Evolutionary conservation across 805 yeast genomes (phyloP).

Genomic region (Cyberlindnera maclurae): DNA sequence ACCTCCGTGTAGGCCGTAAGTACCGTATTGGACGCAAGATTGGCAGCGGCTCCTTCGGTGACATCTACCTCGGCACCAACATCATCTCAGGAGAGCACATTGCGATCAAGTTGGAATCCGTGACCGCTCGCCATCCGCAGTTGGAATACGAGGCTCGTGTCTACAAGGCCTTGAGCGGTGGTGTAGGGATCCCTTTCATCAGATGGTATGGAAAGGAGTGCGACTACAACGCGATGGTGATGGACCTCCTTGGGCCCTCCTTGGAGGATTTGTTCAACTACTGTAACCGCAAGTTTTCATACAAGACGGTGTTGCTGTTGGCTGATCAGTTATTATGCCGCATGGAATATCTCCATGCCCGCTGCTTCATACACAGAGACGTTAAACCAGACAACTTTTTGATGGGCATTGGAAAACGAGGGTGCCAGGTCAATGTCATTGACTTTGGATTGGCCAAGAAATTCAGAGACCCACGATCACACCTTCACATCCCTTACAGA

Average conservation of each 20-base stretch:
- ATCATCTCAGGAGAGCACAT: slow-evolving; percentile 96
- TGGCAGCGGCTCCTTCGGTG: slow-evolving; percentile 97
- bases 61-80: slow-evolving; percentile 88
- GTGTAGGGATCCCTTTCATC: slow-evolving; percentile 94
- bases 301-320: slow-evolving; percentile 83
- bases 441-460: slow-evolving; percentile 95
- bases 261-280: slow-evolving; percentile 93
- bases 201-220: slow-evolving; percentile 97
- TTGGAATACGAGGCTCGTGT: slow-evolving; percentile 95
- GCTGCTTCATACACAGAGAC: slow-evolving; percentile 94
- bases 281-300: slow-evolving; percentile 88
- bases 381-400: slow-evolving; percentile 92
- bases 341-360: slow-evolving; percentile 90
- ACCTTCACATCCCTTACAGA: slow-evolving; percentile 90
- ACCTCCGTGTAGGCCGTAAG: slow-evolving; percentile 87
- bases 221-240: slow-evolving; percentile 94
- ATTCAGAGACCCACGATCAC: slow-evolving; percentile 89
- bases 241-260: slow-evolving; percentile 91
- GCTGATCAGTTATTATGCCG: slow-evolving; percentile 95
- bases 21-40: slow-evolving; percentile 91
- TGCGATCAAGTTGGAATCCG: slow-evolving; percentile 89
- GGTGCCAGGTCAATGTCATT: slow-evolving; percentile 94
- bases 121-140: slow-evolving; percentile 92
- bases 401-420: slow-evolving; percentile 85
- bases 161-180: slow-evolving; percentile 89